Evolutionary conservation across 2,329 filamentous ascomycete genomes (phyloP).

Genomic region (Chaetothyriales sp.): DNA sequence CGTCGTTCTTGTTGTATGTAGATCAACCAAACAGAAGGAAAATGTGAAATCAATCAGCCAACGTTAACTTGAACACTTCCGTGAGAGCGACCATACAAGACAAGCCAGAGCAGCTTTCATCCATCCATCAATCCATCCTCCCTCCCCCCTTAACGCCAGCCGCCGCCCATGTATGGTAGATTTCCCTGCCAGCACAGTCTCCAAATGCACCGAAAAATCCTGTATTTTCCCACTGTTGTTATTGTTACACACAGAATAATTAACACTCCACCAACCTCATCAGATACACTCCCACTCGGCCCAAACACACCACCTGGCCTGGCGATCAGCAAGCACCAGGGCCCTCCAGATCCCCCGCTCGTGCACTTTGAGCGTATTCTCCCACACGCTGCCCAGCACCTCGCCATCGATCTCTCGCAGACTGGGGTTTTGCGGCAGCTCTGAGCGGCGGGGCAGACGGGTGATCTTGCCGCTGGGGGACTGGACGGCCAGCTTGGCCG

Average conservation of each 20-base stretch:
- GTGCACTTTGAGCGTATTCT: slow-evolving; percentile 52
- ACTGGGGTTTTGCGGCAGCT: slow-evolving; percentile 27
- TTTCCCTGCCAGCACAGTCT: too few species aligned
- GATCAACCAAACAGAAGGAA: too few species aligned
- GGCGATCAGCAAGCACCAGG: slow-evolving; percentile 48
- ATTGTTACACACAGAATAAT: background rate
- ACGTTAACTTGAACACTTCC: too few species aligned
- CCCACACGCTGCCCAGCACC: slow-evolving; percentile 44
- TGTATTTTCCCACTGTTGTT: too few species aligned
- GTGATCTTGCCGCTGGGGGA: slow-evolving; percentile 90
- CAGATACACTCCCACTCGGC: slow-evolving; percentile 49
- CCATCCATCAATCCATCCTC: too few species aligned
- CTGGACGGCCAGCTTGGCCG: slow-evolving; percentile 90
- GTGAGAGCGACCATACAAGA: too few species aligned
- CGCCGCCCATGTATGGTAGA: too few species aligned
- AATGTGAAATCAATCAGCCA: too few species aligned
- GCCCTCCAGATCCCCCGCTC: slow-evolving; percentile 49
- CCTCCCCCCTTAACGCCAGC: too few species aligned
- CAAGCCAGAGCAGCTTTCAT: too few species aligned
- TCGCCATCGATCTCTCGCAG: slow-evolving; percentile 18
- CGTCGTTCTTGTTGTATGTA: too few species aligned
- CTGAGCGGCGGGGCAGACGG: slow-evolving; percentile 39
- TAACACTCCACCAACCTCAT: slow-evolving; percentile 8
- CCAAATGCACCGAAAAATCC: too few species aligned
- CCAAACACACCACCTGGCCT: slow-evolving; percentile 54